Evolutionary conservation across 768 basidiomycete genomes (phyloP).

Genomic region (Panus rudis): DNA sequence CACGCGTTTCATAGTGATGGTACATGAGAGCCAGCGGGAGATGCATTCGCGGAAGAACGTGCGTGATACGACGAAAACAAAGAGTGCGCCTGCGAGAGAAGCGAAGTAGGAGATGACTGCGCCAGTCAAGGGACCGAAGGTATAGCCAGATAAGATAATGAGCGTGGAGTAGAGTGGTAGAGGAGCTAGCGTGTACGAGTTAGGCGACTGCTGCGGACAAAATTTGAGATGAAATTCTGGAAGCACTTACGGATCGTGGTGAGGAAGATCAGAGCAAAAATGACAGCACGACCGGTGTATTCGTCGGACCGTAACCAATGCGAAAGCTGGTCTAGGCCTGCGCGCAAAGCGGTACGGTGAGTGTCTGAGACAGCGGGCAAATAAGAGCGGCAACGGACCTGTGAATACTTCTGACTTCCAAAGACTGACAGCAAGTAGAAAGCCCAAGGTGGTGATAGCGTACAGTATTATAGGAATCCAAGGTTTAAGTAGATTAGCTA

Average conservation of each 20-base stretch:
- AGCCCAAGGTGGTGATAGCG: conserved; percentile 66
- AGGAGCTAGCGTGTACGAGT: conserved; percentile 49
- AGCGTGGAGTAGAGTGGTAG: conserved; percentile 90
- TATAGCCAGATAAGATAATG: conserved; percentile 88
- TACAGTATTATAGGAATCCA: conserved; percentile 79
- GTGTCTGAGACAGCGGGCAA: conserved; percentile 4
- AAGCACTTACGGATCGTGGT: conserved; percentile 75
- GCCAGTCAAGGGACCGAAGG: conserved; percentile 78
- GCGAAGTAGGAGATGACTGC: conserved; percentile 84
- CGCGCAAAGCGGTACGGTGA: conserved; percentile 6
- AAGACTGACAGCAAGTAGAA: conserved; percentile 75
- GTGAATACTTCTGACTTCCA: conserved; percentile 79
- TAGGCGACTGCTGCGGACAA: conserved; percentile 6
- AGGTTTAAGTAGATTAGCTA: conserved; percentile 54
- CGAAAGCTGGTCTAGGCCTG: conserved; percentile 79
- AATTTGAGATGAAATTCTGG: conserved; percentile 14
- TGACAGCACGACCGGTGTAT: conserved; percentile 66
- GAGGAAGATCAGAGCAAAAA: conserved; percentile 77
- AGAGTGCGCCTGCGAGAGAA: conserved; percentile 76
- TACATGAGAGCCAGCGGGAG: conserved; percentile 62
- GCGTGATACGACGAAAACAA: conserved; percentile 78
- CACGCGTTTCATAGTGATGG: conserved; percentile 68
- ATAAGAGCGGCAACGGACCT: conserved; percentile 38
- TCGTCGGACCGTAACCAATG: conserved; percentile 69
- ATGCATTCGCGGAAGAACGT: conserved; percentile 65